Percentiles rank a stretch among this genome's conserved stretches.
Conservation (phyloP, 176 grass and related monocot species). For the Triticum timopheevii region DNA sequence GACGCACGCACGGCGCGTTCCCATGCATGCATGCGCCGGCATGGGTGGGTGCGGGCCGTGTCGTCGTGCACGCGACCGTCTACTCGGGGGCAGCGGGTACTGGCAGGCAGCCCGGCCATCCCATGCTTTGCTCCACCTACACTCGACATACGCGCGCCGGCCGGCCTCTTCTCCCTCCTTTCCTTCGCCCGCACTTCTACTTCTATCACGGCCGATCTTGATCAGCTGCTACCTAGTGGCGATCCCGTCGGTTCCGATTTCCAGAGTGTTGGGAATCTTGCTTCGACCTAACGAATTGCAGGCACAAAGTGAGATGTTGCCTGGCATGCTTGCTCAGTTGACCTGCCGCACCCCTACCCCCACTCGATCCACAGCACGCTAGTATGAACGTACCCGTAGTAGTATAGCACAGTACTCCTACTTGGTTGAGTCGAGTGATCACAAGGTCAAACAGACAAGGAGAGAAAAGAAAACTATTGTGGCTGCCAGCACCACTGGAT, state of each 20-base stretch:
- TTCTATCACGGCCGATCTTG: background rate
- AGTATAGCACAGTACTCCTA: no score
- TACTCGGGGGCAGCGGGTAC: background rate
- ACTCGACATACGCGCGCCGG: background rate
- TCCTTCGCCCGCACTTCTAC: background rate
- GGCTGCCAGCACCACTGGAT: no score
- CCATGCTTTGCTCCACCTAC: background rate
- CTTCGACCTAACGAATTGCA: background rate
- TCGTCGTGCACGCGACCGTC: background rate
- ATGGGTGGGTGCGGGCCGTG: background rate
- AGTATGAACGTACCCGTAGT: no score
- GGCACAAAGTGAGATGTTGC: background rate
- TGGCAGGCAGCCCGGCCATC: background rate
- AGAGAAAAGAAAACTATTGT: background rate
- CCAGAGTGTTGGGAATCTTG: background rate
- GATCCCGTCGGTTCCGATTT: background rate
- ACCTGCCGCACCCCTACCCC: no score
- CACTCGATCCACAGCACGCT: no score
- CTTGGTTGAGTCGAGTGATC: no score
- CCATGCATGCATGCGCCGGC: background rate
- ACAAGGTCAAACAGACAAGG: background rate
- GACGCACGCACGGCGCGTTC: background rate
- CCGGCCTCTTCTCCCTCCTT: background rate
- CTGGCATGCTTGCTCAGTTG: no score
- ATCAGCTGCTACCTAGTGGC: background rate